Base-by-base conservation (phyloP, 208 protist species). In the Vickermania ingenoplastis region DNA sequence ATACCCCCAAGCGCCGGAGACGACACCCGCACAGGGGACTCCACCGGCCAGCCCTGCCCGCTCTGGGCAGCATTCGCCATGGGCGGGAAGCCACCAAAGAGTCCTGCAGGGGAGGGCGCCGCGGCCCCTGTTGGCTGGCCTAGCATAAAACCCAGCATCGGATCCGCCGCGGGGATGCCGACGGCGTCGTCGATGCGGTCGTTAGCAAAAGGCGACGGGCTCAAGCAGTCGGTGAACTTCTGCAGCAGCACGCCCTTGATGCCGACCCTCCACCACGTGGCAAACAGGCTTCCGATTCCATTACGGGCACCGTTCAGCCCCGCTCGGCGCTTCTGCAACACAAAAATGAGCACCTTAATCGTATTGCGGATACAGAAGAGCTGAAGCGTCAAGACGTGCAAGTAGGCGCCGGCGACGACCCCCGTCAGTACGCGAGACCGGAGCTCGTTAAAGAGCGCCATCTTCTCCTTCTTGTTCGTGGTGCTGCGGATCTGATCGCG, bases 361-460 rank as follows among this genome's bases (percentile, higher is more conserved):
- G 72, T 83, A 61, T 88, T 86, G 63, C 88, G 87, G 5, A 88
- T 57, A 1, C 69, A 58, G 54, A 81, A 75, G 1, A 92, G 65
- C 7, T 70, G 71, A 31, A 92, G 71, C 13, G 63, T 80, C 49
- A 88, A 64, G 61, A 75, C 84, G 71, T 92, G 79, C 2, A 75
- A 63, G 73, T 90, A 82, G 27, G 79, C 79, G 17, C 63, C 75
- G 51, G 77, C 77, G 29, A 76, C 73, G 13, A 92, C 69, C 24
- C 71, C 79, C 17, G 69, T 24, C 36, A 45, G 36, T 7, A 45
- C 36, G 11, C 36, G 36, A n/a, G 36, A 45, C 11, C 36, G 36
- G 11, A 45, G 36, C 11, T 45, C 36, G 5, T 41, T 52, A 50
- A 92, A 81, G 17, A 89, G 62, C 30, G 68, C 61, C 45, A 92